Base-by-base conservation (phyloP, 2,329 filamentous ascomycete genomes). In the Xylariales sp. region DNA sequence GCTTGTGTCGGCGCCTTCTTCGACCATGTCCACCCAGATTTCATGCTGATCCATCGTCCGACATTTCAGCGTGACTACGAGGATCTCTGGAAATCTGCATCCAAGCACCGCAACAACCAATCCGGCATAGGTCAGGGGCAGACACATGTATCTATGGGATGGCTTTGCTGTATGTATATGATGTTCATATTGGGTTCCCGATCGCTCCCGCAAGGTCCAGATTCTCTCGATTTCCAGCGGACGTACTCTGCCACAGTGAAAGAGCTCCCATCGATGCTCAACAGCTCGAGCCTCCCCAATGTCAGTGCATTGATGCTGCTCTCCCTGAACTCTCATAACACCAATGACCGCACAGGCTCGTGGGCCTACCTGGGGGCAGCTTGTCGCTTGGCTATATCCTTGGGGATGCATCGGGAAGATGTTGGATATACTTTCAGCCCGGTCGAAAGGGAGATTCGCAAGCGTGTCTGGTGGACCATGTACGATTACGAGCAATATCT, bases 351-450 rank as follows among this genome's bases (percentile, higher is more conserved):
- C 20, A 69, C 63, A 24, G 62, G 58, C 38, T 59, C 63, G 1
- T 69, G 63, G 57, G 56, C 64, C 37, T 53, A 67, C 3, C 57
- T 68, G 8, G 65, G 65, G 3, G 59, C 61, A 24, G 65, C 61
- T 7, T 64, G 63, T 10, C 59, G 65, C 11, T 63, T 69, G 57
- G 63, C 65, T 3, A 64, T 67, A 40, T 64, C 63, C 11, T 56
- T 69, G 39, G 66, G 66, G 3, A 65, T 70, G 62, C 66, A 70
- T 45, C 59, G 65, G 22, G 64, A 68, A 46, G 60, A 56, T 20
- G 56, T 60, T 1, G 62, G 60, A n/a, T 51, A 55, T 24, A 56
- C 62, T 2, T 65, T 68, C 39, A 58, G 64, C 8, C 42, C 47
- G 15, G 33, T 54, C 2, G 49, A 56, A 25, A 48, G 51, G n/a